Percentiles rank a stretch among this genome's conserved stretches.
Conservation (phyloP, 805 yeast species). For the Candida awuae region DNA sequence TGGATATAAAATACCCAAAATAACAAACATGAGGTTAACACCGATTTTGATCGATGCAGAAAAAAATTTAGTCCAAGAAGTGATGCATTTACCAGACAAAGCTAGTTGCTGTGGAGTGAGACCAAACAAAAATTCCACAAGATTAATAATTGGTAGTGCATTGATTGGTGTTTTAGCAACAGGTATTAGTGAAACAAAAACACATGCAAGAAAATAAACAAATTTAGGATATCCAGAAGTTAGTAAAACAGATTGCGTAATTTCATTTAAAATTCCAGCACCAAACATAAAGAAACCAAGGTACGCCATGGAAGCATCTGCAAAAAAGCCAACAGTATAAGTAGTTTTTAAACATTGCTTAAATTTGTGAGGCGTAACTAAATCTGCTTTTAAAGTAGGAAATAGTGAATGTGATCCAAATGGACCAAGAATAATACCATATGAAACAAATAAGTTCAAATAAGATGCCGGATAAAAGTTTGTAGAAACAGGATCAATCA, state of each 20-base stretch:
- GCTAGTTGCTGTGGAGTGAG: constrained; percentile 24
- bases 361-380: constrained; percentile 63
- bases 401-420: constrained; percentile 83
- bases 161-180: constrained; percentile 81
- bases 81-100: constrained; percentile 8
- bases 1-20: constrained; percentile 65
- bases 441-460: constrained; percentile 38
- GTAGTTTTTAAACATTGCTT: constrained; percentile 44
- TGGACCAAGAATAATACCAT: constrained; percentile 66
- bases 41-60: constrained; percentile 32
- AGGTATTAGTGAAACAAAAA: constrained; percentile 71
- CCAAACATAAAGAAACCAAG: constrained; percentile 82
- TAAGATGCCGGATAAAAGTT: constrained; percentile 34
- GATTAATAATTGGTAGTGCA: constrained; percentile 79
- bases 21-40: constrained; percentile 58
- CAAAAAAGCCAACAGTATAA: constrained; percentile 47
- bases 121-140: constrained; percentile 44
- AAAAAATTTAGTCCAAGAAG: constrained; percentile 9
- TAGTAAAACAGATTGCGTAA: constrained; percentile 65
- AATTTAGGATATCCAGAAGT: constrained; percentile 62
- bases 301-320: constrained; percentile 55
- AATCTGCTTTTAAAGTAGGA: constrained; percentile 68
- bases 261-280: constrained; percentile 52
- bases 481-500: constrained; percentile 38
- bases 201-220: constrained; percentile 49